Base-by-base conservation (phyloP, 345 rosid species). In the Brassica nigra region DNA sequence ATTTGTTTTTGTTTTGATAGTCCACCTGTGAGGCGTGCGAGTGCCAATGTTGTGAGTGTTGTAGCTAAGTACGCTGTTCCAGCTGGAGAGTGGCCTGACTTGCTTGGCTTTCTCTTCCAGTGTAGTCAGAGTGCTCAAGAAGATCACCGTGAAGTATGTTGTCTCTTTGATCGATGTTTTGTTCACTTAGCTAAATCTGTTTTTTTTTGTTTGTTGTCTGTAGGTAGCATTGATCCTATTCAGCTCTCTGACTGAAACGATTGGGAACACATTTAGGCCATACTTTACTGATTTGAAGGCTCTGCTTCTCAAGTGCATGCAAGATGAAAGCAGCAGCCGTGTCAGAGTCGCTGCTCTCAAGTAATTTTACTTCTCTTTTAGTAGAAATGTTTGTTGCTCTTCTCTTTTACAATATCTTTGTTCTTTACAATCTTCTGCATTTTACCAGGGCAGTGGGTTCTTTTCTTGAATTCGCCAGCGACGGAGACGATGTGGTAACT, bases 261-360 rank as follows among this genome's bases (percentile, higher is more conserved):
- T 96, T 14, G 99, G 99, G 81, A 89, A 81, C 78, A 82, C 97
- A 39, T 96, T 96, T 78, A 91, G 85, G 78, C 97, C 98, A 2
- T 87, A 96, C 85, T 90, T 93, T 77, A 78, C 90, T 5, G 97
- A 92, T 75, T 84, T 96, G 81, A 97, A 96, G 82, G 94, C 92
- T 82, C 96, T 96, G 77, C 77, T 96, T 70, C 94, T 96, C 76
- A 96, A 93, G 74, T 93, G 97, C 71, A 79, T 96, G 64, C 97
- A 93, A 80, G 97, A 93, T 72, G 99, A 93, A 85, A 86, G 88
- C 71, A 96, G 99, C 79, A 93, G 83, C 63, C 92, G 97, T 47
- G 98, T 96, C 81, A 89, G 97, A 87, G 86, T 93, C 80, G 97
- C 99, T 66, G 99, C 98, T 76, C 97, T 96, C 77, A 96, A 96